Evolutionary conservation across 495 filamentous ascomycete genomes (phyloP), one percentile per base, ranked within the genome.

Genomic region (Neurospora africana): DNA sequence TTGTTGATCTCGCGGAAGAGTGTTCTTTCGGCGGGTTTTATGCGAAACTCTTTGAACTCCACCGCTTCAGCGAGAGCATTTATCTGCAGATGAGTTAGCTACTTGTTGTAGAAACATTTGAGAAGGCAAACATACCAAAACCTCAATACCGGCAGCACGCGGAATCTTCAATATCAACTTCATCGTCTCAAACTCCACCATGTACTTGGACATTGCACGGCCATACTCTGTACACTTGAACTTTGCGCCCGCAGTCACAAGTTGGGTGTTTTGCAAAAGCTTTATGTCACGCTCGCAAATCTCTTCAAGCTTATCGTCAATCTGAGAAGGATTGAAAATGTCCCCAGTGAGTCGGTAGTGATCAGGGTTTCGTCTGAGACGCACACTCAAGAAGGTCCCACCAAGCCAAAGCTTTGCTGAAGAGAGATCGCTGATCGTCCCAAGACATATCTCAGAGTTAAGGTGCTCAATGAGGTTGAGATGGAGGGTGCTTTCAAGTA

Each of bases 111-210:
- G 58, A 33, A n/a, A 8, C 38, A 4, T 70, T 19, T 13, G 58
- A 30, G 61, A 67, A 72, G 65, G 37, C 0, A 40, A 19, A 2
- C 91, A 82, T 82, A 95, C 93, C 78, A 96, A 90, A 37, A 92
- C 85, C 39, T 89, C 89, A 30, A 93, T 82, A 6, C 85, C 86
- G 1, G 89, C 86, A 23, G 86, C 86, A 8, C 81, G 78, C 33
- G 87, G 85, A 70, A 99, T 82, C 3, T 82, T 82, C 30, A 97
- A 79, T 4, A 98, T 79, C 2, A 84, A 80, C 75, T 90, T 91
- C 94, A 98, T 98, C 0, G 94, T 97, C 58, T 91, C 86, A 75
- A 96, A 97, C n/a, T 89, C 88, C 3, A 99, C 83, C 82, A 94
- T 97, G 78, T 97, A 98, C 69, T 89, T 90, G 43, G 95, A 93